phyloP scores from a whole-genome alignment of 495 filamentous ascomycete species.

The Aspergillus haitiensis region DNA sequence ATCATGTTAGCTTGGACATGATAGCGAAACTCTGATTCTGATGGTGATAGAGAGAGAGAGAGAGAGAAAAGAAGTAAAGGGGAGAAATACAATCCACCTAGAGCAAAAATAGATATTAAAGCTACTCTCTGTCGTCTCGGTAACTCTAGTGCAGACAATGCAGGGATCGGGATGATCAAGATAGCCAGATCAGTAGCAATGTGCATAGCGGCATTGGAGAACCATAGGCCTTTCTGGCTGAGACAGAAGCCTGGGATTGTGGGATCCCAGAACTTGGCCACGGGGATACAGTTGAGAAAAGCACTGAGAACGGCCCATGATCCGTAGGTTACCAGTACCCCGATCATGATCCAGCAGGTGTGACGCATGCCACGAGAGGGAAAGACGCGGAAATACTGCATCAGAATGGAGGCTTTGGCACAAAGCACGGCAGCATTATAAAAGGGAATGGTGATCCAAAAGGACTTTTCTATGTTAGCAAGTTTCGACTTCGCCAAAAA shows the following conservation, averaged over 20 bases:
- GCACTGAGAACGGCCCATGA: constrained; percentile 47
- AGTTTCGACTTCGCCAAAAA: background rate
- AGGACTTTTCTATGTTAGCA: constrained; percentile 30
- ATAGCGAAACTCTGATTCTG: background rate
- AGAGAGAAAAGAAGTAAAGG: background rate
- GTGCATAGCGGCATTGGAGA: constrained; percentile 53
- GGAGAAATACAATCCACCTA: constrained; percentile 52
- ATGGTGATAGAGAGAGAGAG: background rate
- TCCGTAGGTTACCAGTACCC: constrained; percentile 40
- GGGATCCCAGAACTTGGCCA: constrained; percentile 47
- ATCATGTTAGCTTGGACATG: background rate
- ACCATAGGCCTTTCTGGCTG: constrained; percentile 45
- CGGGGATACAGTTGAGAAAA: constrained; percentile 48
- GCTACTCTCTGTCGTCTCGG: constrained; percentile 48
- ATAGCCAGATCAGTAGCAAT: constrained; percentile 54
- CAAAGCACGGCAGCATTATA: constrained; percentile 51
- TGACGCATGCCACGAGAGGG: constrained; percentile 40
- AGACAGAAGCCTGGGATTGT: constrained; percentile 39
- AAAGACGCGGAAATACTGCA: constrained; percentile 53
- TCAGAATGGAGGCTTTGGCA: constrained; percentile 53
- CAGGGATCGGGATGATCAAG: constrained; percentile 52
- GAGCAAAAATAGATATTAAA: constrained; percentile 49
- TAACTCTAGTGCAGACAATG: constrained; percentile 46
- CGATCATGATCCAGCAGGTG: constrained; percentile 47
- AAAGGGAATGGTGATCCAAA: constrained; percentile 49